Evolutionary conservation across 345 rosid species (phyloP), one percentile per base, ranked within the genome.

Genomic region (Boechera stricta): DNA sequence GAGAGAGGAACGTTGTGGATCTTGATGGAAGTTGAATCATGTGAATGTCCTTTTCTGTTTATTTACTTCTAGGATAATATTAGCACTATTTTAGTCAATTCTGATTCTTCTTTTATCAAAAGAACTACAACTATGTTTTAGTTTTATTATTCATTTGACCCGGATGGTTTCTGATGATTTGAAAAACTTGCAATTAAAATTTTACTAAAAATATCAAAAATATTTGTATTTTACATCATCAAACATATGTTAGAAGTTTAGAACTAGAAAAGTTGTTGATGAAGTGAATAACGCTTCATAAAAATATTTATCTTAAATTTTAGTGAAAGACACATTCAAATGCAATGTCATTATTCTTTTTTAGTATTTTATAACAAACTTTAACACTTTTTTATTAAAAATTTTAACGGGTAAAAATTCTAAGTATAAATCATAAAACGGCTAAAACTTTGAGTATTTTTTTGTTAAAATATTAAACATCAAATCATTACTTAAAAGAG

Each of bases 1-100:
- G 57, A 76, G 54, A 51, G 55, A 60, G 7, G 48, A 61, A 41
- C 80, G 75, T 69, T 69, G 70, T 69, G 79, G 65, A 76, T 67
- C 73, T 47, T 39, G 62, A 15, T 51, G 56, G 66, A 68, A 76
- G 75, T 76, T 76, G 64, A 76, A 76, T 68, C 69, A 69, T 76
- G 74, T 61, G 69, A 76, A 76, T 39, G 72, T 68, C 68, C 60
- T 67, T 66, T 47, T 49, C 53, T 4, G 41, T 61, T 69, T 26
- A 5, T 54, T 13, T 74, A 10, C 5, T 36, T 39, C 26, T 44
- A 33, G 54, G 78, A 64, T 64, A 54, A 73, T 48, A 16, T 16
- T 64, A 51, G 12, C 60, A 5, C 39, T 52, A 16, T 29, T 10
- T 28, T 11, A 6, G 10, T 56, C 32, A 21, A 44, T 2, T 42